These are phyloP conservation scores for Aureobasidium sp. DNA, from an alignment of 2,329 filamentous ascomycete species.

Conservation along the genomic window DNA sequence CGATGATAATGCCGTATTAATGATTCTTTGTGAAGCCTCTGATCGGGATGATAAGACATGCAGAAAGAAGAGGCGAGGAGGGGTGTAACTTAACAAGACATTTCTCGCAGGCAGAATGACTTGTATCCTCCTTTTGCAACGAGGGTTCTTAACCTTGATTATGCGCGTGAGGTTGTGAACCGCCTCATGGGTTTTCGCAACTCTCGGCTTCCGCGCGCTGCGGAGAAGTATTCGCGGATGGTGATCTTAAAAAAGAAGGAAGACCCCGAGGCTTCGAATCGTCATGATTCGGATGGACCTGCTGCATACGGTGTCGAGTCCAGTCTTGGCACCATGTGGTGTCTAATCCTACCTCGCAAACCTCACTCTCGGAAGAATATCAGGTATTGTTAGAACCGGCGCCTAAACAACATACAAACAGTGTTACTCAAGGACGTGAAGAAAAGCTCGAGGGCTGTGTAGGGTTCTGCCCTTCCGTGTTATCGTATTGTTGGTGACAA, in stretches of 20 bases:
- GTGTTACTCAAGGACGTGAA: neutral
- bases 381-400: neutral
- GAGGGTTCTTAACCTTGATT: neutral
- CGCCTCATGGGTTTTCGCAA: neutral
- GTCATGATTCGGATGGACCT: conserved; percentile 9
- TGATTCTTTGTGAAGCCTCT: neutral
- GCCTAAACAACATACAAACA: neutral
- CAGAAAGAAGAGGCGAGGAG: neutral
- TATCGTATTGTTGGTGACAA: neutral
- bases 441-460: neutral
- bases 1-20: neutral
- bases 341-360: too few relatives aligned
- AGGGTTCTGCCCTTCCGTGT: neutral
- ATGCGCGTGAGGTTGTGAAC: conserved; percentile 4
- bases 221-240: neutral
- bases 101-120: neutral
- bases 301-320: conserved; percentile 1
- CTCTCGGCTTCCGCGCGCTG: neutral
- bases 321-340: neutral
- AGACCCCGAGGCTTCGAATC: conserved; percentile 4
- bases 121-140: neutral
- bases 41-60: neutral
- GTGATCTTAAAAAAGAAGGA: neutral
- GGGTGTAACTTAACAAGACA: conserved; percentile 3
- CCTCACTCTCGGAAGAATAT: neutral